A percentile compares a stretch with the other conserved stretches of the same genome.
phyloP scores from a whole-genome alignment of 139 green algal genomes.

The Coelastrella sp. region DNA sequence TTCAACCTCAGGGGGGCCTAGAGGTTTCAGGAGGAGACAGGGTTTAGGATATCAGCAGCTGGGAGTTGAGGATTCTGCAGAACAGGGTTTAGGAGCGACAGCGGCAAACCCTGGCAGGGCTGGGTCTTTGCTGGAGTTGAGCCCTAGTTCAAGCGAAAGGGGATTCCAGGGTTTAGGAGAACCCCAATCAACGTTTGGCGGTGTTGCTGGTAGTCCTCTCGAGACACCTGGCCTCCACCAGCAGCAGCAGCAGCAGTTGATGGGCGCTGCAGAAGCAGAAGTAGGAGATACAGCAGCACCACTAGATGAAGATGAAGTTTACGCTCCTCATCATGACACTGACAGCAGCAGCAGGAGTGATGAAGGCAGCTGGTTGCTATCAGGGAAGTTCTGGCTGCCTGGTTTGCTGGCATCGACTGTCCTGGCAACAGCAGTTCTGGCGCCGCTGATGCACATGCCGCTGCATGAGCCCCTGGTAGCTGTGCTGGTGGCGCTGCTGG shows the following conservation, averaged over 20 bases:
- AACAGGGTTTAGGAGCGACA: background rate
- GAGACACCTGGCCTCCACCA: background rate
- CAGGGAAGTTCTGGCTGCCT: conserved; percentile 48
- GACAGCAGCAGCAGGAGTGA: background rate
- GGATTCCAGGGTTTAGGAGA: conserved; percentile 10
- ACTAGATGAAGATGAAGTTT: background rate
- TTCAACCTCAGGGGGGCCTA: background rate
- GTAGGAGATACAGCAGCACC: background rate
- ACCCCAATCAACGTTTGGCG: background rate
- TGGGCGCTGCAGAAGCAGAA: background rate
- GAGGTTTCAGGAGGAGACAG: background rate
- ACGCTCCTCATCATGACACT: background rate
- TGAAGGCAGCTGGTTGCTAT: conserved; percentile 19
- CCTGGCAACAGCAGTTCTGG: conserved; percentile 58
- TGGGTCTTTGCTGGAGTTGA: background rate
- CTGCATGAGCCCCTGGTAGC: conserved; percentile 59
- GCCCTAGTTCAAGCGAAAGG: background rate
- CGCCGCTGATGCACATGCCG: conserved; percentile 59
- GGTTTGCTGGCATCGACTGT: conserved; percentile 52
- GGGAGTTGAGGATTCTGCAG: background rate
- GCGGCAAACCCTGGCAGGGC: background rate
- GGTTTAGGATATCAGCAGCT: background rate
- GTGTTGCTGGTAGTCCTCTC: background rate
- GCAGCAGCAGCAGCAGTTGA: background rate
- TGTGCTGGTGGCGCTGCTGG: conserved; percentile 63